Evolutionary conservation across 139 green algal species (phyloP), one percentile per base, ranked within the genome.

Genomic region (Haematococcus lacustris): DNA sequence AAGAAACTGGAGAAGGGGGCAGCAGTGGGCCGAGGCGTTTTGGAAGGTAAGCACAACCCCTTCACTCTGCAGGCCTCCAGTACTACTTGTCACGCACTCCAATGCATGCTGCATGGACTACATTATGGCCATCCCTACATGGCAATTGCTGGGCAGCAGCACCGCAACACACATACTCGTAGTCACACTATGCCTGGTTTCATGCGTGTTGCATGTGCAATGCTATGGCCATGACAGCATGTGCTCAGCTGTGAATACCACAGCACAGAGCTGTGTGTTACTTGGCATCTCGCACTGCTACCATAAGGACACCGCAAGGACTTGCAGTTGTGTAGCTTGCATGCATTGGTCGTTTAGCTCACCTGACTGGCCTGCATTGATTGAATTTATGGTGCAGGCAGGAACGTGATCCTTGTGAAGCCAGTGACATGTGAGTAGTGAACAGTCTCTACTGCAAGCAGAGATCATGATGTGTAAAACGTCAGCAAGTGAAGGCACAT

Each of bases 361-460:
- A 21, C 57, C 57, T 13, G 23, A 25, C 23, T n/a, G n/a, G n/a
- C n/a, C n/a, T n/a, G n/a, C 26, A 33, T 25, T 25, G 6, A 7
- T 9, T 33, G 30, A 4, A 40, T 41, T 30, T 43, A 26, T 68
- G 30, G 4, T 23, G 21, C 6, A 6, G 9, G 30, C 62, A 28
- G 1, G 17, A 59, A 71, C 60, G 80, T 97, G 21, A 64, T 97
- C 33, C 80, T 97, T 35, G 90, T 78, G 30, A 96, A 97, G 80
- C 91, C 91, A 2, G 85, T 91, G 57, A 97, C 92, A 0, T 97
- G n/a, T n/a, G n/a, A n/a, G n/a, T n/a, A n/a, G n/a, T n/a, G n/a
- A n/a, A n/a, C n/a, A n/a, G n/a, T n/a, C n/a, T n/a, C n/a, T n/a
- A n/a, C n/a, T n/a, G n/a, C n/a, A n/a, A n/a, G n/a, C n/a, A n/a